A percentile compares a stretch with the other conserved stretches of the same genome.
Evolutionary conservation across 2,329 filamentous ascomycete genomes (phyloP).

Genomic region (Ceratocystis huliohia): DNA sequence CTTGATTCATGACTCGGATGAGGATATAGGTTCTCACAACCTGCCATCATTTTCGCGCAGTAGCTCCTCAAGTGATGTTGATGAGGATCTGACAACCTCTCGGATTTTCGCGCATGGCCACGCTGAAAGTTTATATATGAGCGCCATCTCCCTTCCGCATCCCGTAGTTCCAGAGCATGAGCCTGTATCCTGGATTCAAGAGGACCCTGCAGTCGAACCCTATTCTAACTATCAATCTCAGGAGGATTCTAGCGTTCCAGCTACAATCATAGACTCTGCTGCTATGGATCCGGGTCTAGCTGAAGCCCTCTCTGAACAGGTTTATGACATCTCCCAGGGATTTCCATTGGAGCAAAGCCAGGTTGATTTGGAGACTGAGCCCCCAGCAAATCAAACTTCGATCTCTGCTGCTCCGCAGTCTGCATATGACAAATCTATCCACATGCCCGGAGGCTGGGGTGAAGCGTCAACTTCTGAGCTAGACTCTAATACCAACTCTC

Average conservation of each 20-base stretch:
- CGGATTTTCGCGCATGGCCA: constrained; percentile 66
- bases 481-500: not conserved
- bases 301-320: not conserved
- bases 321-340: not conserved
- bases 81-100: constrained; percentile 48
- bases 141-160: constrained; percentile 44
- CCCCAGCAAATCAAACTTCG: not conserved
- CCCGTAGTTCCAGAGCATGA: constrained; percentile 19
- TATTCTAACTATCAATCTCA: not conserved
- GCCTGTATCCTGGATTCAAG: not conserved
- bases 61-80: constrained; percentile 22
- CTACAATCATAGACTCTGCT: not conserved
- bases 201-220: not conserved
- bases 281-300: not conserved
- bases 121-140: constrained; percentile 80
- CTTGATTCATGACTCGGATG: constrained; percentile 11
- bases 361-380: not conserved
- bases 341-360: not conserved
- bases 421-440: constrained; percentile 16
- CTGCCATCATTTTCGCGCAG: constrained; percentile 9
- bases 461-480: not conserved
- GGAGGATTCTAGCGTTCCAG: not conserved
- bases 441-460: constrained; percentile 20
- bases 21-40: not conserved
- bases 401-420: not conserved